Conservation (phyloP, 108 stramenopile genomes). For the Cyclotella choctawhatcheeana region DNA sequence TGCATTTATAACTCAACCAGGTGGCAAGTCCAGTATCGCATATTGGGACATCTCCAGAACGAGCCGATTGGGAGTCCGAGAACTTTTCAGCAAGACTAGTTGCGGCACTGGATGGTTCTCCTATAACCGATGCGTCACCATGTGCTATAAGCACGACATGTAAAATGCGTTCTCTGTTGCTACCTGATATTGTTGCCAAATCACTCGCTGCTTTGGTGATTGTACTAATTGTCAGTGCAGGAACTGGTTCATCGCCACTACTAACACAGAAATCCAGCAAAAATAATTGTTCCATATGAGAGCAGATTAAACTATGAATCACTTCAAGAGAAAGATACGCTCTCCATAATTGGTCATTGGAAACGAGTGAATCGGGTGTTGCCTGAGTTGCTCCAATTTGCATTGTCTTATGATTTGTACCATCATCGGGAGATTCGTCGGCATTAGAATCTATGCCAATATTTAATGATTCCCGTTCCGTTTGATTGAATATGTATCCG, state of each 20-base stretch:
- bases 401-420: conserved; percentile 17
- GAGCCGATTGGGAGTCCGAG: conserved; percentile 19
- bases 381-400: conserved; percentile 41
- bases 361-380: conserved; percentile 42
- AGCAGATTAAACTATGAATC: conserved; percentile 46
- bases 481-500: conserved; percentile 52
- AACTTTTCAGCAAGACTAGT: conserved; percentile 39
- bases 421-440: background rate
- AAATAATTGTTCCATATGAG: conserved; percentile 37
- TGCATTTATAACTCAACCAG: conserved; percentile 54
- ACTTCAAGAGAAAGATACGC: conserved; percentile 73
- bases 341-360: conserved; percentile 65
- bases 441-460: conserved; percentile 33
- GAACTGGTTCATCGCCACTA: background rate
- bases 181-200: conserved; percentile 79
- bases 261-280: conserved; percentile 17
- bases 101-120: conserved; percentile 27
- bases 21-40: conserved; percentile 49
- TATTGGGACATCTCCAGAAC: conserved; percentile 28
- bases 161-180: conserved; percentile 76
- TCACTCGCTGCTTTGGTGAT: conserved; percentile 77
- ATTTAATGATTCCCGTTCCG: conserved; percentile 46
- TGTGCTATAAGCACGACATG: conserved; percentile 61
- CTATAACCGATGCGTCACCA: conserved; percentile 45
- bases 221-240: conserved; percentile 19